Base-by-base conservation (phyloP, 306 rosid genomes). In the Crataegus laevigata region DNA sequence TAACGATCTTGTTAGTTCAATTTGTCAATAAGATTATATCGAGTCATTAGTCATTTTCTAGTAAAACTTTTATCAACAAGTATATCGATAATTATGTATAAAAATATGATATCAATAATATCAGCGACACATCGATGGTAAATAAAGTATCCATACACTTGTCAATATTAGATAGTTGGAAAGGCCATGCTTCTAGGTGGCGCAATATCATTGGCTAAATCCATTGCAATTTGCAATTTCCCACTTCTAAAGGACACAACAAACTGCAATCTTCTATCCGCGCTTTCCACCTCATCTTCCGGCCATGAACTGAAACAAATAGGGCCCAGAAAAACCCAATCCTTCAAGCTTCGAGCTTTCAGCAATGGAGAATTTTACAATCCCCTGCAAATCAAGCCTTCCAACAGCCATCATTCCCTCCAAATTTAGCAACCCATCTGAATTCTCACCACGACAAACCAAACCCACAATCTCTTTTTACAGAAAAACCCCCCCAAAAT, bases 291-390 rank as follows among this genome's bases (percentile, higher is more conserved):
- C 66, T 25, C n/a, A 25, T 11, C 40, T 13, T 51, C 69, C 69
- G 19, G 26, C 30, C 25, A 40, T 77, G 70, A 66, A 28, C 74
- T 43, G 22, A 73, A 57, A 11, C 26, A 55, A 75, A 28, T 14
- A 60, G 9, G 21, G 29, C 21, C 36, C 19, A 8, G 28, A 26
- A 60, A 30, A 3, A 29, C 14, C 19, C 32, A 47, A 15, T 36
- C 54, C 40, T 54, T 34, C 0, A 40, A 13, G 13, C 13, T 61
- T 74, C 14, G 32, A 28, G 26, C 60, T 29, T 52, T 22, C 60
- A 75, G 79, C 86, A 87, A 90, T 85, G 87, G 89, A 81, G 72
- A 80, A 78, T 71, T 82, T 86, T 25, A 67, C 84, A 47, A 72
- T 86, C 59, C 89, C 87, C 57, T 78, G 74, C 73, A 87, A 85